Evolutionary conservation across 2,329 filamentous ascomycete species (phyloP).

Genomic region (Didymosphaeria variabile): DNA sequence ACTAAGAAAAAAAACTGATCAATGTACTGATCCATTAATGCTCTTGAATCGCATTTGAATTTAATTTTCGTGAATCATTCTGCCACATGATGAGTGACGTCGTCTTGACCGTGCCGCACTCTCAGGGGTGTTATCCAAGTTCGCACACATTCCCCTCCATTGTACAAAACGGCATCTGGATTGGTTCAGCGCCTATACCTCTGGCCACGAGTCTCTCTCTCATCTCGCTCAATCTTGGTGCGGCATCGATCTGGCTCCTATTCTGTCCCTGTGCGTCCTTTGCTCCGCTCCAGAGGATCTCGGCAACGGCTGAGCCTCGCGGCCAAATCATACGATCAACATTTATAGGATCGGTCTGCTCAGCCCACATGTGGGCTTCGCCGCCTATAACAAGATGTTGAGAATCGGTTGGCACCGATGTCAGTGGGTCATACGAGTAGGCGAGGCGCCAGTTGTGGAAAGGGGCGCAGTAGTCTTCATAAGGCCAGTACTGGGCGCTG

Average conservation of each 20-base stretch:
- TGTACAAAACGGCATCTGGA: slow-evolving; percentile 78
- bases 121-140: background rate
- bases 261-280: slow-evolving; percentile 73
- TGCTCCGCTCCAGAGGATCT: slow-evolving; percentile 81
- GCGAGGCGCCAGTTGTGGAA: slow-evolving; percentile 82
- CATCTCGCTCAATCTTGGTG: slow-evolving; percentile 76
- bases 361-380: slow-evolving; percentile 83
- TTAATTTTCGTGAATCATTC: background rate
- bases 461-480: slow-evolving; percentile 82
- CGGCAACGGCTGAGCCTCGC: slow-evolving; percentile 74
- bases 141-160: slow-evolving; percentile 60
- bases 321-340: slow-evolving; percentile 83
- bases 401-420: slow-evolving; percentile 68
- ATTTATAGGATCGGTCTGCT: slow-evolving; percentile 78
- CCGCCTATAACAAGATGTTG: slow-evolving; percentile 79
- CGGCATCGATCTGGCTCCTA: slow-evolving; percentile 74
- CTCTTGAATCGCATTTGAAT: background rate
- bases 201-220: slow-evolving; percentile 76
- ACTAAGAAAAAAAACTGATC: background rate
- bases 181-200: slow-evolving; percentile 70
- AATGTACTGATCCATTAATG: too few species aligned
- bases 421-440: slow-evolving; percentile 80
- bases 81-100: too few species aligned
- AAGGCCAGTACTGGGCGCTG: slow-evolving; percentile 69
- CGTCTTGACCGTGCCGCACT: too few species aligned